Base-by-base conservation (phyloP, 495 filamentous ascomycete species). In the Margaritispora aquatica region DNA sequence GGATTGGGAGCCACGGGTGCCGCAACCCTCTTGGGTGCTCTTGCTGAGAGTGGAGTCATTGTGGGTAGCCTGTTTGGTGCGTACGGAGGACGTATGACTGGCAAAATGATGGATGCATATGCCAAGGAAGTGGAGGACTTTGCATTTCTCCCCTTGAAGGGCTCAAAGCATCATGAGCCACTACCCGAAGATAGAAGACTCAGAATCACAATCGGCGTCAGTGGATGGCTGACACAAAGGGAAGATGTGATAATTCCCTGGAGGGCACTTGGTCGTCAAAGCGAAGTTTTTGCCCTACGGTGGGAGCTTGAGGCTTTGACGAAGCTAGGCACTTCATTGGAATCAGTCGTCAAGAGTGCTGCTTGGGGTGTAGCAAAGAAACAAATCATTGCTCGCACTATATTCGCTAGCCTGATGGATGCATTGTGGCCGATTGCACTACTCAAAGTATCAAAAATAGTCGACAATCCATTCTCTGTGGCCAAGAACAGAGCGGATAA, bases 381-480 rank as follows among this genome's bases (percentile, higher is more conserved):
- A 54, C 85, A 96, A 62, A 87, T 96, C 63, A 79, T 87, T 62
- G 65, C 71, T 54, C 65, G 66, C 46, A 75, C 72, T 53, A 81
- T 96, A 26, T 92, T 96, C 63, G 82, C 84, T 0, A 79, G 84
- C 7, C 68, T 97, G 19, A 78, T 80, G 60, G 81, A 83, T 8
- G 85, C 85, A 0, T 72, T 89, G 22, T 90, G 94, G 83, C 94
- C 94, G 0, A 63, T 90, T 8, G 79, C 80, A 34, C 73, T 98
- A 4, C 68, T 96, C 55, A 92, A 95, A 69, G 78, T 93, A 49
- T 84, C 87, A 55, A 81, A 87, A 29, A 75, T 96, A 23, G 81
- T 96, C 27, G 94, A 97, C 65, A 96, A 96, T 70, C 90, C 90
- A 0, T 98, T 96, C 79, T 88, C 80, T 55, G 79, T 94, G 29